Evolutionary conservation across 257 asterid genomes (phyloP).

Genomic region (Lycium ferocissimum): DNA sequence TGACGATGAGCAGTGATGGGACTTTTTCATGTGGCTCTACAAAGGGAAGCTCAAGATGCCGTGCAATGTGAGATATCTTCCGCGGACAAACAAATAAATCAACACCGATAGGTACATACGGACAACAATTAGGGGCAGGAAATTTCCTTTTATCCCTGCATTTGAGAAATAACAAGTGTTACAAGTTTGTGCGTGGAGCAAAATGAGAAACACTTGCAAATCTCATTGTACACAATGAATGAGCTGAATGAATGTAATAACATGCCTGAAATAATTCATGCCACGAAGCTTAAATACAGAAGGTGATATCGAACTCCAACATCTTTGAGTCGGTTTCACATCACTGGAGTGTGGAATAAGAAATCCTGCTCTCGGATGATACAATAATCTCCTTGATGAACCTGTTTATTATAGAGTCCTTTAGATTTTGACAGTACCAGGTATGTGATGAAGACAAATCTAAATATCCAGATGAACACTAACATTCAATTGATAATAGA

Average conservation of each 20-base stretch:
- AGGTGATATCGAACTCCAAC: conserved; percentile 71
- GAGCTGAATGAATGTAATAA: not conserved
- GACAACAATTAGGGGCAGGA: conserved; percentile 72
- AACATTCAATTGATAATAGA: not conserved
- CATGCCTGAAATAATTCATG: conserved; percentile 75
- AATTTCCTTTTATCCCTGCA: conserved; percentile 82
- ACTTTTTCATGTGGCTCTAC: conserved; percentile 51
- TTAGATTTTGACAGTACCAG: conserved; percentile 6
- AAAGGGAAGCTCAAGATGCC: conserved; percentile 71
- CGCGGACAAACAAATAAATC: conserved; percentile 71
- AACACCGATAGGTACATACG: conserved; percentile 74
- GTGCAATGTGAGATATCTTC: conserved; percentile 82
- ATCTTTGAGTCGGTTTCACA: conserved; percentile 54
- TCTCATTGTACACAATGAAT: not conserved
- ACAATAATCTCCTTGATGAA: conserved; percentile 50
- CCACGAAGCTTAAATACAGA: conserved; percentile 83
- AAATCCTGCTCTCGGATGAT: conserved; percentile 64
- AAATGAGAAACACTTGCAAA: not conserved
- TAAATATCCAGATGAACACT: not conserved
- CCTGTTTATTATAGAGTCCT: conserved; percentile 39
- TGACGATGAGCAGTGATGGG: conserved; percentile 74
- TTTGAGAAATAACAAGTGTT: not conserved
- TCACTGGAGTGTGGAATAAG: conserved; percentile 50
- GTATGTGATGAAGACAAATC: not conserved
- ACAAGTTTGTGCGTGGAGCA: not conserved